Evolutionary conservation across 352 stramenopile genomes (phyloP), one percentile per base, ranked within the genome.

Genomic region (Ophiocytium majus): DNA sequence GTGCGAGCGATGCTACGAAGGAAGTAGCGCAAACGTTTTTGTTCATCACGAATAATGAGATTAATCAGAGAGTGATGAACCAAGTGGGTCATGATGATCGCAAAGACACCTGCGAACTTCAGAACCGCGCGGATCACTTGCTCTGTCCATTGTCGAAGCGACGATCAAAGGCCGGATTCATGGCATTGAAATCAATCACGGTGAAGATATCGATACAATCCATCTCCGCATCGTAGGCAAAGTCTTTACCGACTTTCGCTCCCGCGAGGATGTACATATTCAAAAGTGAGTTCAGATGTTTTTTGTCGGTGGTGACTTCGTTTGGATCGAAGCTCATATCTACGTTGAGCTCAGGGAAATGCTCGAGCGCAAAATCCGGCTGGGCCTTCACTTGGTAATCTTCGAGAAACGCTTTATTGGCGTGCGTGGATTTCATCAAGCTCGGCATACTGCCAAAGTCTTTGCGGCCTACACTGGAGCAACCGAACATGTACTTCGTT

Each of bases 61-160:
- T 71, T 71, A 23, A 71, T 71, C 19, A 71, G 57, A 23, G 57
- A 71, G 57, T 71, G 57, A 71, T 71, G 57, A 71, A 71, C 28
- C 19, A 71, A 28, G 57, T 71, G 28, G 28, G 28, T 71, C 57
- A 23, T 28, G 57, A 71, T 71, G 57, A 71, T 28, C 23, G 19
- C 28, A 28, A 71, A 23, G 19, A 71, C 28, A 28, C 57, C 57
- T 28, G 28, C 19, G 57, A 71, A 28, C 57, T 71, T 71, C 23
- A 71, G 28, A 71, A 71, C 28, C 57, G 57, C n/a, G n/a, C n/a
- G n/a, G n/a, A n/a, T n/a, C n/a, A n/a, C n/a, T n/a, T n/a, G n/a
- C n/a, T n/a, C n/a, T n/a, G n/a, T n/a, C n/a, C n/a, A n/a, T n/a
- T n/a, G n/a, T n/a, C 57, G 28, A 71, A 71, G 19, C 57, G 23